Conservation (phyloP, 1,284 basidiomycete species). For the Moesziomyces parantarcticus region DNA sequence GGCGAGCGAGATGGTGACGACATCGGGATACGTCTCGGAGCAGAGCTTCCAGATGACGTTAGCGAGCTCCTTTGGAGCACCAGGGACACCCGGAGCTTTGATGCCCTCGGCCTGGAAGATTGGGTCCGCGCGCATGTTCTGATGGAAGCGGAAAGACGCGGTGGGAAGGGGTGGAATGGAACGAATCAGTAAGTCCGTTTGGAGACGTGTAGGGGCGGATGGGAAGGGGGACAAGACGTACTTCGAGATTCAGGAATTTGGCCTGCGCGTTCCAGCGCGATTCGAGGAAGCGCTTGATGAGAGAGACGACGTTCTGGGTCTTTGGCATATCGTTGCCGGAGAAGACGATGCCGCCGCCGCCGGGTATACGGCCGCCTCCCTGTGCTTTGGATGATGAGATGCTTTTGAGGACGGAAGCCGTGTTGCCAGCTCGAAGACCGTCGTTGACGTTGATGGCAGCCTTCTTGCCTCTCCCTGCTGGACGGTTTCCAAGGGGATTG, state of each 20-base stretch:
- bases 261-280: conserved; percentile 61
- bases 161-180: not conserved
- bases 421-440: conserved; percentile 40
- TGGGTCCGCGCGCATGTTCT: conserved; percentile 78
- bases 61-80: conserved; percentile 75
- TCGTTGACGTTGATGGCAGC: conserved; percentile 47
- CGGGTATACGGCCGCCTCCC: conserved; percentile 48
- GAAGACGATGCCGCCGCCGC: conserved; percentile 42
- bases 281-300: conserved; percentile 56
- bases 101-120: conserved; percentile 77
- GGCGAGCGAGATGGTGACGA: conserved; percentile 55
- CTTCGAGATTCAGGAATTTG: conserved; percentile 79
- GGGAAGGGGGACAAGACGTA: conserved; percentile 7
- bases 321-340: conserved; percentile 43
- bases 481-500: conserved; percentile 45
- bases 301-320: conserved; percentile 46
- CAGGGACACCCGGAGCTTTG: conserved; percentile 75
- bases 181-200: not conserved
- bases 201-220: not conserved
- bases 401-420: conserved; percentile 39
- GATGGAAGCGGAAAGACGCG: not conserved
- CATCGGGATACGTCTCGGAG: conserved; percentile 79
- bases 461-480: conserved; percentile 27
- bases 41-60: conserved; percentile 87
- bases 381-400: conserved; percentile 44